These are phyloP conservation scores for Exophiala sideris DNA, from an alignment of 2,329 filamentous ascomycete species.

Conservation along the genomic window DNA sequence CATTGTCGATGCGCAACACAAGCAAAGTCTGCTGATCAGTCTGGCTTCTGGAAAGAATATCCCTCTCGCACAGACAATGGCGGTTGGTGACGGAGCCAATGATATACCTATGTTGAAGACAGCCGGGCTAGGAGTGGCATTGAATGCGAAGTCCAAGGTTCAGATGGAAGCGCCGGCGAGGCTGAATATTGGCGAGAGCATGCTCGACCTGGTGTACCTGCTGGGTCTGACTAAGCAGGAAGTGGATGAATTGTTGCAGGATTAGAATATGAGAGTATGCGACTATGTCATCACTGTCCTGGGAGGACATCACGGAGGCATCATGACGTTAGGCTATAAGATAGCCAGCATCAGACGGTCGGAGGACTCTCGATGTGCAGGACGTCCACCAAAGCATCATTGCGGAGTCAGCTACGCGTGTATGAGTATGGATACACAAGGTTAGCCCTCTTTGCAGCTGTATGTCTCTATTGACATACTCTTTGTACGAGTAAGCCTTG, in stretches of 20 bases:
- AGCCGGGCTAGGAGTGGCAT: slow-evolving; percentile 61
- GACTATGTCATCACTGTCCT: background rate
- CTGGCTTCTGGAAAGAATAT: slow-evolving; percentile 56
- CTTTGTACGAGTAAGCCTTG: too few relatives aligned
- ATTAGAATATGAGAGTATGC: slow-evolving; percentile 2
- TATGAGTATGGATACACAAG: too few relatives aligned
- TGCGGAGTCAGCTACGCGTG: too few relatives aligned
- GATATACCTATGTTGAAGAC: slow-evolving; percentile 63
- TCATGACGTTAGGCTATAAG: too few relatives aligned
- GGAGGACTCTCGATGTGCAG: too few relatives aligned
- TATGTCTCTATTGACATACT: too few relatives aligned
- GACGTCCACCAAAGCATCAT: too few relatives aligned
- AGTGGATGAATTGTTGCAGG: slow-evolving; percentile 43
- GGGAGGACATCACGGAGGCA: background rate
- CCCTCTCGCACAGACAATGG: slow-evolving; percentile 53
- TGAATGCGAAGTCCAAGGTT: slow-evolving; percentile 63
- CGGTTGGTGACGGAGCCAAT: slow-evolving; percentile 63
- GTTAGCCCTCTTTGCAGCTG: too few relatives aligned
- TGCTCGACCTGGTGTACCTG: slow-evolving; percentile 58
- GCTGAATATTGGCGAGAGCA: slow-evolving; percentile 53
- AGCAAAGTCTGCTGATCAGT: slow-evolving; percentile 52
- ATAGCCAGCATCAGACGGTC: too few relatives aligned
- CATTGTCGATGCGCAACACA: slow-evolving; percentile 60
- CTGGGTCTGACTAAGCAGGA: slow-evolving; percentile 53
- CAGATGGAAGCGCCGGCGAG: slow-evolving; percentile 59